Percentiles rank a stretch among this genome's conserved stretches.
Evolutionary conservation across 164 flowering plant species (phyloP).

Genomic region (Vitis rupestris): DNA sequence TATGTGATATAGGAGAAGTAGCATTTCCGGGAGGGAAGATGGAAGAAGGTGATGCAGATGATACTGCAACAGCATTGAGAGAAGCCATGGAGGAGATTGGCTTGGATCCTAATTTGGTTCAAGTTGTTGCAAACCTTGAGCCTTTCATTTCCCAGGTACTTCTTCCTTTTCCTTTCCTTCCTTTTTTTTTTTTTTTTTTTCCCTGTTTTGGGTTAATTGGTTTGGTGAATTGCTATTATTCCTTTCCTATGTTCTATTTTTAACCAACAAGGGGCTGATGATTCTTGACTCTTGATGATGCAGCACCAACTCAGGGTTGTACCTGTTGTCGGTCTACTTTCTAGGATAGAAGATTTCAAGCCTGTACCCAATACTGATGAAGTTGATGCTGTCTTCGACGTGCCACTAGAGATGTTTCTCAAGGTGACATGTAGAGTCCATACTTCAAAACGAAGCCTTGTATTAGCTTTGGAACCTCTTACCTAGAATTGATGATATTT

Average conservation of each 20-base stretch:
- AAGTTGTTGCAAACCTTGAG: slow-evolving; percentile 26
- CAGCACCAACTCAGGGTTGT: slow-evolving; percentile 38
- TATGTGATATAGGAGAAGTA: slow-evolving; percentile 31
- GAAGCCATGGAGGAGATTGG: slow-evolving; percentile 54
- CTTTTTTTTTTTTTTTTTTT: not conserved
- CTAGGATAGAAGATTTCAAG: slow-evolving; percentile 28
- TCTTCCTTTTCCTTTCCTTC: not conserved
- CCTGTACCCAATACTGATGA: slow-evolving; percentile 35
- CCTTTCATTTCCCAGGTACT: slow-evolving; percentile 34
- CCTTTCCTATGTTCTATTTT: not conserved
- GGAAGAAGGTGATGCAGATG: slow-evolving; percentile 42
- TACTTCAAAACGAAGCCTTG: too few species aligned
- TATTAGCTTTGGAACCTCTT: too few species aligned
- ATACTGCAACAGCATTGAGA: slow-evolving; percentile 40
- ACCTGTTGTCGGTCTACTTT: slow-evolving; percentile 36
- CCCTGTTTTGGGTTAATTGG: not conserved
- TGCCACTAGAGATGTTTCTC: slow-evolving; percentile 43
- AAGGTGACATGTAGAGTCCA: slow-evolving; percentile 17
- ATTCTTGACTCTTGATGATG: not conserved
- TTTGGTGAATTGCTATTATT: not conserved
- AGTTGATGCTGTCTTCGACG: slow-evolving; percentile 43
- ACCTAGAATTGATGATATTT: too few species aligned
- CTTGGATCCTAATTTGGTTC: slow-evolving; percentile 32
- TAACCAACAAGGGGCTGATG: too few species aligned
- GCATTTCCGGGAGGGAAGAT: slow-evolving; percentile 48